phyloP scores from a whole-genome alignment of 768 basidiomycete genomes.

The Thelephora ganbajun region DNA sequence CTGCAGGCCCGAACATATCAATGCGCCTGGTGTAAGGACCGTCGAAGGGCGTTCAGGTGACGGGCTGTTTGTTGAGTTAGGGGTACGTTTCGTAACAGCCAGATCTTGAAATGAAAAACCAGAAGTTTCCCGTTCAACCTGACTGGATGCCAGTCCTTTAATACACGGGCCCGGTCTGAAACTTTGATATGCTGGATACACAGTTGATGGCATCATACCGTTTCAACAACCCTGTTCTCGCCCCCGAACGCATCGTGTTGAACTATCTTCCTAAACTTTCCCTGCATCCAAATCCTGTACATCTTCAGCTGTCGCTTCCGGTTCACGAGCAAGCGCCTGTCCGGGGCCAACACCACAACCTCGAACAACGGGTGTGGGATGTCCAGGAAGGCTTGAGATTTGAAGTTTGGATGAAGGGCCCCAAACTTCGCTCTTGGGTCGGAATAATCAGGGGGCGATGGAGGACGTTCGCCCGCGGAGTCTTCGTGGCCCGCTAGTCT shows the following conservation, averaged over 20 bases:
- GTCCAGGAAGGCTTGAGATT: constrained; percentile 10
- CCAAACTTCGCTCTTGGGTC: neutral
- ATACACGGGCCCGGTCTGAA: no score
- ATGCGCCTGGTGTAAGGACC: no score
- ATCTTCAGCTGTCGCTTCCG: constrained; percentile 91
- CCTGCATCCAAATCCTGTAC: constrained; percentile 96
- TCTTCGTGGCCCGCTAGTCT: no score
- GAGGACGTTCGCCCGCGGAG: neutral
- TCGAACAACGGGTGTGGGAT: constrained; percentile 51
- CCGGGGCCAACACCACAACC: constrained; percentile 79
- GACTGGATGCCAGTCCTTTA: no score
- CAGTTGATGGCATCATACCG: no score
- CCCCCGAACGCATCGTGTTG: neutral
- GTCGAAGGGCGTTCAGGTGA: no score
- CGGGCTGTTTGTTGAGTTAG: no score
- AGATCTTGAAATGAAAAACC: no score
- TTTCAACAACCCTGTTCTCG: neutral
- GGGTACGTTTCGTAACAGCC: no score
- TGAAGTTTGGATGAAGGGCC: constrained; percentile 1
- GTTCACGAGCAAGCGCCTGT: constrained; percentile 83
- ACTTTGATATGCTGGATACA: no score
- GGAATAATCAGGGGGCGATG: neutral
- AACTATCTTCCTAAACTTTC: constrained; percentile 51
- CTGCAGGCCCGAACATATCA: no score
- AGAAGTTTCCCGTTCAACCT: no score